phyloP scores from a whole-genome alignment of 129 eudicot genomes.

The Lonicera japonica region DNA sequence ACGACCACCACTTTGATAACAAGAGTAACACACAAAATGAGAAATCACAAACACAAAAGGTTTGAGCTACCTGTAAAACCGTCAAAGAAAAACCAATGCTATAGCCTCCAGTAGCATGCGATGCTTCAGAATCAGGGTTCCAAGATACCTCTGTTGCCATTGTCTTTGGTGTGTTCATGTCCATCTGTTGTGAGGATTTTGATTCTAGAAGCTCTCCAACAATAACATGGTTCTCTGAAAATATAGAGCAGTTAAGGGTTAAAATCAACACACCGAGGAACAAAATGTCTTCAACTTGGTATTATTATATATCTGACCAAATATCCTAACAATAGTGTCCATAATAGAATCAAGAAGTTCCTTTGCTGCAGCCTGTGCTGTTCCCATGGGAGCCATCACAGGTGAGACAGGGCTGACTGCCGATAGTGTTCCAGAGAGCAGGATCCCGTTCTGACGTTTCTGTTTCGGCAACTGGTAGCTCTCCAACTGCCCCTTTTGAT shows the following conservation, averaged over 20 bases:
- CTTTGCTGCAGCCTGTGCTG: constrained; percentile 81
- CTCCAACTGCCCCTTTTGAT: constrained; percentile 71
- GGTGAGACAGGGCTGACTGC: constrained; percentile 95
- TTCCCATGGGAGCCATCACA: constrained; percentile 95
- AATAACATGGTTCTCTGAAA: constrained; percentile 79
- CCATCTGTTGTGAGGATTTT: constrained; percentile 58
- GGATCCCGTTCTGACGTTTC: constrained; percentile 64
- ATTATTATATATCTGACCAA: constrained; percentile 50
- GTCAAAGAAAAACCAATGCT: constrained; percentile 90
- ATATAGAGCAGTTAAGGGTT: constrained; percentile 15
- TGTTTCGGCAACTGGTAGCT: constrained; percentile 62
- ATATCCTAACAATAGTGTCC: constrained; percentile 70
- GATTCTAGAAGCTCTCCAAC: constrained; percentile 94
- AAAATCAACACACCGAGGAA: background rate
- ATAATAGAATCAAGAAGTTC: constrained; percentile 84
- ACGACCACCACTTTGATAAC: background rate
- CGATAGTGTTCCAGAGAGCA: constrained; percentile 51
- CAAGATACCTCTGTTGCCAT: constrained; percentile 55
- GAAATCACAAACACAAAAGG: background rate
- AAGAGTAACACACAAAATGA: too few relatives aligned
- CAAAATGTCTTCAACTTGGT: constrained; percentile 1
- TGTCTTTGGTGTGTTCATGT: constrained; percentile 74
- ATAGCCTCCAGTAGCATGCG: constrained; percentile 86
- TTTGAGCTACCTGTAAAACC: constrained; percentile 79
- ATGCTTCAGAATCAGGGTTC: constrained; percentile 79